Evolutionary conservation across 345 rosid genomes (phyloP), one percentile per base, ranked within the genome.

Genomic region (Mangifera indica): DNA sequence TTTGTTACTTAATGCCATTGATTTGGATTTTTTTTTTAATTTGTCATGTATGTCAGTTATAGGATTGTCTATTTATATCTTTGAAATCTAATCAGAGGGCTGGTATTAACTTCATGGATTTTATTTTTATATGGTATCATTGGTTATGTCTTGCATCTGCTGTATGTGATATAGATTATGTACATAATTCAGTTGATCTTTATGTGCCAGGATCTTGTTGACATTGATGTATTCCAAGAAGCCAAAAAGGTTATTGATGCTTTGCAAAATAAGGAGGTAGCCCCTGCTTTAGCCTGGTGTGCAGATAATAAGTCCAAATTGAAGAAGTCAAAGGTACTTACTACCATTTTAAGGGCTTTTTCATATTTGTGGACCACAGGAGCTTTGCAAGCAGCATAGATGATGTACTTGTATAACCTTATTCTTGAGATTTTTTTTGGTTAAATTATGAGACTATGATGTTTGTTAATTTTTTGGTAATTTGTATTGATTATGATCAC

Each of bases 241-340:
- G 94, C 96, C 9, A 91, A 83, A 82, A 89, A 77, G 80, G 98
- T 91, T 77, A 86, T 91, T 63, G 96, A 89, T 74, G 97, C 97
- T 63, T 98, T 95, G 74, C 85, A 81, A 69, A 88, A 84, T 72
- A 85, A 84, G 82, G 96, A 92, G 81, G 94, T 85, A 15, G 88
- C 87, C 72, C 90, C 96, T 74, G 97, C 99, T 65, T 76, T 92
- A 58, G 84, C 89, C 57, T 95, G 98, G 99, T 95, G 99, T 75
- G 81, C 88, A 66, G 99, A 95, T 60, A 92, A 92, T 78, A 95
- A 86, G 76, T 85, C 96, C 21, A 83, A 93, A 80, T 82, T 95
- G 91, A 95, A 89, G 82, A 95, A 95, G 80, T 88, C 93, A 29
- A 95, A 95, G 96, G 99, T 92, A 72, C 29, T 32, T 55, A 55